Evolutionary conservation across 805 yeast species (phyloP), one percentile per base, ranked within the genome.

Genomic region (Candida vaughaniae): DNA sequence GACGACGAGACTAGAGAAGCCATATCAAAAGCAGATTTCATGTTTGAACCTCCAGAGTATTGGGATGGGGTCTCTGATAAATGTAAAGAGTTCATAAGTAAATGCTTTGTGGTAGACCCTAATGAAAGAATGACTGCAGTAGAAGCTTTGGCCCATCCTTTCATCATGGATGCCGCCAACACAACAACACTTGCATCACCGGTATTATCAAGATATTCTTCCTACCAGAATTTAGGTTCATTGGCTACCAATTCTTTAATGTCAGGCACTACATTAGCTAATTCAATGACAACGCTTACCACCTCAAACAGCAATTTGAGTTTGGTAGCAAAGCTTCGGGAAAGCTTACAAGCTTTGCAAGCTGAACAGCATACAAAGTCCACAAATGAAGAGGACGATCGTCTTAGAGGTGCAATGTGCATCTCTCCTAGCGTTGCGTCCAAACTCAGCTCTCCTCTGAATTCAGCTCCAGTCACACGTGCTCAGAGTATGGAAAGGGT

Each of bases 1-100:
- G 81, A 80, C 26, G 73, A 71, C 1, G 89, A 83, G 51, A 85
- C 88, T 9, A 68, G 72, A 48, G 71, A 77, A 27, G 85, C 86
- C 23, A 82, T 83, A n/a, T 39, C 52, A 16, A 63, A 54, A 10
- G 78, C 73, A n/a, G 83, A 82, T 41, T 81, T 66, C 49, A 62
- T 66, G 38, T 78, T 78, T 45, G 83, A 78, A 41, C 85, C 85
- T n/a, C 73, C 67, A 4, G 75, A 71, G 44, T 71, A 75, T 51
- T 75, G 84, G 81, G 57, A 53, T 17, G 66, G 69, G 35, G 71
- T 78, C 16, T 67, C 79, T 12, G 50, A 53, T 3, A 62, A 63
- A n/a, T 83, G 85, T 29, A 73, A 74, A 56, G 75, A 75, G 42
- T 81, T 84, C 47, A 64, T 83, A n/a, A 49, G 58, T 9, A 46